Evolutionary conservation across 768 basidiomycete species (phyloP), one percentile per base, ranked within the genome.

Genomic region (Panellus pusillus): DNA sequence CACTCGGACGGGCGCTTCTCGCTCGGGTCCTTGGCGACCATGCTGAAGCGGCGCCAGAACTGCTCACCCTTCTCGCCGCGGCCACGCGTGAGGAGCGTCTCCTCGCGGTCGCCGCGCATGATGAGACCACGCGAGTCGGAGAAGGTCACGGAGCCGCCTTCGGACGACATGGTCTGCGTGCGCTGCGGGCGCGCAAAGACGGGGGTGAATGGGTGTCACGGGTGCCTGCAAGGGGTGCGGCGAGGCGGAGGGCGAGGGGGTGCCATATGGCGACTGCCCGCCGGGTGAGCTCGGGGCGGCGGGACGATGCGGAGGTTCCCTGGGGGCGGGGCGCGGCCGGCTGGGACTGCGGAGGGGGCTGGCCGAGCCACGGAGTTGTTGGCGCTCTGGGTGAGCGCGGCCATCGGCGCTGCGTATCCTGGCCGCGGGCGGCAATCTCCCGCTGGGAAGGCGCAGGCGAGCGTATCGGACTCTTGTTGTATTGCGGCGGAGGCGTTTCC

Each of bases 41-140:
- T 90, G 56, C 86, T 89, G 70, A 92, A 93, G 36, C 91, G 77
- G 55, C 87, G 76, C 91, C 91, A 93, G 70, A 93, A 92, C 62
- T 91, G 87, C 62, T 92, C 89, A 0, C 89, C 88, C 44, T 78
- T 81, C 65, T 89, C 82, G 2, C 89, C 87, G 41, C 87, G 79
- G 40, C 50, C 45, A 37, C 74, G 74, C 1, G 88, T 85, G 8
- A 91, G 66, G 3, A 88, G 65, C 2, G 83, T 80, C 38, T 85
- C 87, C 66, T 92, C 90, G 1, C 74, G 74, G 45, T 83, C 76
- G 6, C 87, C 81, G 14, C 89, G 80, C 65, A 91, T 78, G 64
- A 91, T 89, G 15, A 78, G 72, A 50, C 73, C 68, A 15, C 73
- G 48, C 38, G 57, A 60, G 20, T 68, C 66, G 14, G 70, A 72